These are phyloP conservation scores for Hibiscus trionum DNA, from an alignment of 345 rosid genomes.

Conservation along the genomic window DNA sequence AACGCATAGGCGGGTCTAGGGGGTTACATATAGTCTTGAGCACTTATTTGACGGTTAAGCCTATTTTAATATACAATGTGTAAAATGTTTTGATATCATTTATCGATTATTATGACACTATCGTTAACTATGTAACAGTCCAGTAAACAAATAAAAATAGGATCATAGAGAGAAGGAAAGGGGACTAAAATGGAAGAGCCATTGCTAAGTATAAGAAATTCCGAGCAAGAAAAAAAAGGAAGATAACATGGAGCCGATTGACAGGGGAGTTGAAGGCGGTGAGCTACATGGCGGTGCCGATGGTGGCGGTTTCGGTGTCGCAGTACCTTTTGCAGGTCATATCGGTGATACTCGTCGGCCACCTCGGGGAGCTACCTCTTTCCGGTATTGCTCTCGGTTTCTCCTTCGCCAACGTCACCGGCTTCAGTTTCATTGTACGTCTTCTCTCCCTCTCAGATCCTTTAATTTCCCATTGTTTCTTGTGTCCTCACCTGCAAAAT, in stretches of 20 bases:
- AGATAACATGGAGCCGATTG: not conserved
- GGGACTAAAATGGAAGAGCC: not conserved
- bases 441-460: not conserved
- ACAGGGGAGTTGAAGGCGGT: not conserved
- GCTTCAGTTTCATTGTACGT: not conserved
- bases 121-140: no score
- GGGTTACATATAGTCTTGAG: no score
- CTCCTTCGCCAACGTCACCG: not conserved
- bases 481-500: not conserved
- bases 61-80: no score
- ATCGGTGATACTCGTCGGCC: not conserved
- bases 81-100: no score
- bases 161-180: not conserved
- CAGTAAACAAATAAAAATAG: no score
- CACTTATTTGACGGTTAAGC: no score
- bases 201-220: not conserved
- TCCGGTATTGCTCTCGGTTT: not conserved
- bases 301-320: not conserved
- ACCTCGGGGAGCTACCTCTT: not conserved
- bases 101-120: no score
- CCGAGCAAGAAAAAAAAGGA: not conserved
- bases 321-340: not conserved
- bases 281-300: not conserved
- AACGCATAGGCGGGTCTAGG: no score
- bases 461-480: not conserved